Conservation (phyloP, 441 rosid species). For the Manihot esculenta region DNA sequence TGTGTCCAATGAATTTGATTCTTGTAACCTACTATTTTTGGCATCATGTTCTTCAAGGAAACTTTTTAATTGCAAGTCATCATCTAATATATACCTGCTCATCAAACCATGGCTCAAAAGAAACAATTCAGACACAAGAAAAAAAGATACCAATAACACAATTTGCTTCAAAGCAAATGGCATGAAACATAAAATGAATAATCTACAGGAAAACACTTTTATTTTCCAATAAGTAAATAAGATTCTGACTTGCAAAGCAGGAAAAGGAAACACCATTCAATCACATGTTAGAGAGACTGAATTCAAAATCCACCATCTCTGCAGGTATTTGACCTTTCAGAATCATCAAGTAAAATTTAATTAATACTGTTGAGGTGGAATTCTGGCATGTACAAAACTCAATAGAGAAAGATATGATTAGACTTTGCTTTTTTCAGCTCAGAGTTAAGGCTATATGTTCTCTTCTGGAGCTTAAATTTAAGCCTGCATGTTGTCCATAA, state of each 20-base stretch:
- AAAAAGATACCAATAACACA: slow-evolving; percentile 8
- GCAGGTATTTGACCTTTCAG: not conserved
- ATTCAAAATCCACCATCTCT: not conserved
- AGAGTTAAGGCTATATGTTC: not conserved
- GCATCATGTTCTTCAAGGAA: slow-evolving; percentile 37
- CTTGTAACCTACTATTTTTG: slow-evolving; percentile 19
- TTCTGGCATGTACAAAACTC: not conserved
- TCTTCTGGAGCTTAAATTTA: too few species aligned
- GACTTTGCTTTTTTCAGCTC: not conserved
- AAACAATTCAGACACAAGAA: not conserved
- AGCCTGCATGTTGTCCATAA: not conserved
- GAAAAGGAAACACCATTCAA: not conserved
- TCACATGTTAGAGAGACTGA: not conserved
- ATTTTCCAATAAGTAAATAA: not conserved
- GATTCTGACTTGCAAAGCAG: not conserved
- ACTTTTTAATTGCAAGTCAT: slow-evolving; percentile 47
- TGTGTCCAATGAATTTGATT: slow-evolving; percentile 33
- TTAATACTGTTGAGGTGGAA: not conserved
- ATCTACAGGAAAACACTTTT: not conserved
- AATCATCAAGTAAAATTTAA: not conserved
- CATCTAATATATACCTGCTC: slow-evolving; percentile 61
- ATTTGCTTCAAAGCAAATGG: not conserved
- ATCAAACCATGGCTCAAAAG: slow-evolving; percentile 8
- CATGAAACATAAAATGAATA: too few species aligned
- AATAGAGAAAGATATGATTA: not conserved